Percentiles rank a stretch among this genome's conserved stretches.
Evolutionary conservation across 2,329 filamentous ascomycete genomes (phyloP).

Genomic region (Chaetomium olivaceum): DNA sequence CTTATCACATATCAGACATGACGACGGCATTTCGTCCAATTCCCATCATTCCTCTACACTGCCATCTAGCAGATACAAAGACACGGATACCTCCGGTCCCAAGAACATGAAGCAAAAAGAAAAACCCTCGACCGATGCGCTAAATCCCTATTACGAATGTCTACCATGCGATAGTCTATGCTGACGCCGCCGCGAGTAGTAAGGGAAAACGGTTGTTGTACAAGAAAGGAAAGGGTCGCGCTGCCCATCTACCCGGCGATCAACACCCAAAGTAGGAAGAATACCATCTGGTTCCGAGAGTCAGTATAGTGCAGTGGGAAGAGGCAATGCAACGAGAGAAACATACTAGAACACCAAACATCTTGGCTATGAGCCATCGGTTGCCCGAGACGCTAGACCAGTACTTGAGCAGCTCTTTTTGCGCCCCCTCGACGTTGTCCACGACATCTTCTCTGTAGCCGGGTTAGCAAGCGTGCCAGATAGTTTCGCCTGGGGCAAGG

Average conservation of each 20-base stretch:
- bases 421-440: slow-evolving; percentile 96
- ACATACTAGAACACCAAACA: slow-evolving; percentile 85
- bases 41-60: background rate
- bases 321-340: slow-evolving; percentile 46
- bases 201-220: slow-evolving; percentile 23
- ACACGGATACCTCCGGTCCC: slow-evolving; percentile 12
- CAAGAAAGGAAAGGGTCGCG: slow-evolving; percentile 20
- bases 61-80: slow-evolving; percentile 13
- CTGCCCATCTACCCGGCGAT: slow-evolving; percentile 33
- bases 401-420: slow-evolving; percentile 93
- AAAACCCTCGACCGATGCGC: slow-evolving; percentile 4
- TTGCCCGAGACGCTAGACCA: slow-evolving; percentile 94
- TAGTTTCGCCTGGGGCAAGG: background rate
- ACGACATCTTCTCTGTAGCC: slow-evolving; percentile 79
- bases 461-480: slow-evolving; percentile 10
- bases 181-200: slow-evolving; percentile 26
- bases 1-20: background rate
- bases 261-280: slow-evolving; percentile 36
- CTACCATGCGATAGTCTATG: slow-evolving; percentile 26
- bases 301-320: background rate
- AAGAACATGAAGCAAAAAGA: background rate
- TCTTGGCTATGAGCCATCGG: slow-evolving; percentile 88
- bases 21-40: background rate
- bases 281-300: slow-evolving; percentile 31
- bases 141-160: slow-evolving; percentile 28